phyloP scores from a whole-genome alignment of 164 flowering plant genomes.

The Protea cynaroides region DNA sequence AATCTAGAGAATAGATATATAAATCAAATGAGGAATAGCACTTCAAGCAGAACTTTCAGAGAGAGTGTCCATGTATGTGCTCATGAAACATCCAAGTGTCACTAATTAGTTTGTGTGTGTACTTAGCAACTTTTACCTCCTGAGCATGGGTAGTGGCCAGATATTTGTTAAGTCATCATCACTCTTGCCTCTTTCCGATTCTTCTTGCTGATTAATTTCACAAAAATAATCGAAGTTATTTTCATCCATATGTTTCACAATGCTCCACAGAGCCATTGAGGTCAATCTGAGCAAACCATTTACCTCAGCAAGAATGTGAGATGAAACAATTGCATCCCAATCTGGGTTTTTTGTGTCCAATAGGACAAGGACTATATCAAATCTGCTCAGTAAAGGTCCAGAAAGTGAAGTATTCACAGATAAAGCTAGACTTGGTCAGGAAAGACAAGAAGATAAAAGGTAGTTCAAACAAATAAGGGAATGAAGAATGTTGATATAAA shows the following conservation, averaged over 20 bases:
- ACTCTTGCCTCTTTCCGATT: conserved; percentile 26
- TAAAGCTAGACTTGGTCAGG: conserved; percentile 60
- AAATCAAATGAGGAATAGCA: too few species aligned
- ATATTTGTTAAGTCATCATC: conserved; percentile 39
- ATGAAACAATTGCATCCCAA: conserved; percentile 95
- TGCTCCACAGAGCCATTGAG: not conserved
- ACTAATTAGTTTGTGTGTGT: too few species aligned
- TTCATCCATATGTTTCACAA: conserved; percentile 6
- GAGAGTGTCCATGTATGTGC: too few species aligned
- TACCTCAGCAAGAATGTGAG: conserved; percentile 92
- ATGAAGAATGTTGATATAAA: too few species aligned
- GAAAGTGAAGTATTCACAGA: conserved; percentile 95
- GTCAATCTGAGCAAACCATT: conserved; percentile 5
- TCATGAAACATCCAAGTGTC: too few species aligned
- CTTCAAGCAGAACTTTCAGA: too few species aligned
- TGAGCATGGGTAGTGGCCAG: conserved; percentile 79
- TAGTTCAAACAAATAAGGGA: too few species aligned
- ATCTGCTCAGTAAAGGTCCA: conserved; percentile 95
- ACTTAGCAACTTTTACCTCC: conserved; percentile 43
- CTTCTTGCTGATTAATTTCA: conserved; percentile 33
- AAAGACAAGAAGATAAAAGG: conserved; percentile 3
- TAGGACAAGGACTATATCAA: conserved; percentile 92
- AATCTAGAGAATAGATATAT: too few species aligned
- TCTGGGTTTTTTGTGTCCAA: conserved; percentile 94
- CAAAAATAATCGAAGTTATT: not conserved